phyloP scores from a whole-genome alignment of 2,329 filamentous ascomycete species.

The Talaromyces amestolkiae region DNA sequence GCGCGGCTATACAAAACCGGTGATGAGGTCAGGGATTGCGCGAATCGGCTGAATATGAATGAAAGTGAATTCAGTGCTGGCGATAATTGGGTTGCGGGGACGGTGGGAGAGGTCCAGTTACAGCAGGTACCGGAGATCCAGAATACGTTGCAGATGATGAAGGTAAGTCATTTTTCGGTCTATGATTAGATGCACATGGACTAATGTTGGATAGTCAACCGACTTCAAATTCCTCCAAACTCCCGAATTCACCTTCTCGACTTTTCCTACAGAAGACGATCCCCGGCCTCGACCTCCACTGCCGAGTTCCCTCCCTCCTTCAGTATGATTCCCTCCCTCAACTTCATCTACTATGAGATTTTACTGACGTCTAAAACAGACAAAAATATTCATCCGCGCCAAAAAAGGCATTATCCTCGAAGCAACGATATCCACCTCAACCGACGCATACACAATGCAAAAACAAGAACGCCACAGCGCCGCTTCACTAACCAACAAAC shows the following conservation, averaged over 20 bases:
- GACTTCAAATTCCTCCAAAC: conserved; percentile 83
- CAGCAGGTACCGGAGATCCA: conserved; percentile 53
- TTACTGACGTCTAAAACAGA: conserved; percentile 27
- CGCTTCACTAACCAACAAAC: conserved; percentile 37
- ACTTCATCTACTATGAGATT: background rate
- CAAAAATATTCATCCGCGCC: conserved; percentile 41
- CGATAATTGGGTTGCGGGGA: conserved; percentile 39
- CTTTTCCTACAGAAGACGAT: conserved; percentile 58
- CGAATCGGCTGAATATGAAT: conserved; percentile 34
- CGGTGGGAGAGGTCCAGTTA: conserved; percentile 52
- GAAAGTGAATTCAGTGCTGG: conserved; percentile 35
- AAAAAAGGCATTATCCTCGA: conserved; percentile 43
- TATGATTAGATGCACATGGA: no score
- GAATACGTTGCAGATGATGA: conserved; percentile 58
- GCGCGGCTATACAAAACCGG: conserved; percentile 59
- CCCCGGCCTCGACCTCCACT: conserved; percentile 54
- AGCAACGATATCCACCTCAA: conserved; percentile 39
- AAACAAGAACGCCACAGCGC: conserved; percentile 36
- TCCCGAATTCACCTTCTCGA: conserved; percentile 73
- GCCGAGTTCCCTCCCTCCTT: conserved; percentile 49
- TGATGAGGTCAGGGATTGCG: conserved; percentile 34
- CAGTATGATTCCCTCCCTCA: conserved; percentile 36
- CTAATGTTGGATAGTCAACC: conserved; percentile 31
- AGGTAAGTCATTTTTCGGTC: conserved; percentile 38
- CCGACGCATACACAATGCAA: conserved; percentile 25